Percentiles rank a stretch among this genome's conserved stretches.
Conservation (phyloP, 176 grass and related monocot genomes). For the Chloris gayana region DNA sequence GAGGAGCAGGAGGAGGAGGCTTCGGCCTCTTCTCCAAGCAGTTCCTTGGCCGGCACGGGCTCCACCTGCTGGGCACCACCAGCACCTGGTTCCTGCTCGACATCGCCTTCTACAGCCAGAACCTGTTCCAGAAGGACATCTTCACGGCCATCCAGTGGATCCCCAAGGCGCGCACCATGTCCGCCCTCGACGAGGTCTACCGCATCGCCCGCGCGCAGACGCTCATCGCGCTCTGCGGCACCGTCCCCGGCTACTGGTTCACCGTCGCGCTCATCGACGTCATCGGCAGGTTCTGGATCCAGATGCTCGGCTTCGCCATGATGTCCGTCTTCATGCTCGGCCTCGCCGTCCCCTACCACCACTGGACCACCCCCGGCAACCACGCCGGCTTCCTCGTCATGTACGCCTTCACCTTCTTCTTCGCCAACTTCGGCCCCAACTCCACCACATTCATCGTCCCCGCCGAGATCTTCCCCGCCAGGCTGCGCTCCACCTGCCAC, state of each 20-base stretch:
- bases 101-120: constrained; percentile 87
- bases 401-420: constrained; percentile 71
- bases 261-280: constrained; percentile 58
- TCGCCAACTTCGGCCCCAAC: constrained; percentile 78
- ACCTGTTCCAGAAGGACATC: constrained; percentile 84
- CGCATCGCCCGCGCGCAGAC: constrained; percentile 68
- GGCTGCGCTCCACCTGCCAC: constrained; percentile 66
- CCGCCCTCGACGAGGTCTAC: constrained; percentile 58
- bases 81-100: constrained; percentile 69
- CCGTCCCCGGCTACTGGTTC: constrained; percentile 77
- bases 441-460: constrained; percentile 69
- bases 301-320: constrained; percentile 48
- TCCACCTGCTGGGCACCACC: constrained; percentile 52
- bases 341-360: constrained; percentile 56
- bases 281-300: constrained; percentile 54
- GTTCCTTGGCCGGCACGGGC: constrained; percentile 55
- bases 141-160: constrained; percentile 65
- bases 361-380: constrained; percentile 54
- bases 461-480: constrained; percentile 71
- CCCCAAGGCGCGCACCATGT: constrained; percentile 51
- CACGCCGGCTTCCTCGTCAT: constrained; percentile 57
- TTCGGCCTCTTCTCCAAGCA: constrained; percentile 57
- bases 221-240: constrained; percentile 71
- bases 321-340: constrained; percentile 59
- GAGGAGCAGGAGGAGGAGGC: not conserved